These are phyloP conservation scores for Talaromyces islandicus DNA, from an alignment of 2,329 filamentous ascomycete species.

Conservation along the genomic window DNA sequence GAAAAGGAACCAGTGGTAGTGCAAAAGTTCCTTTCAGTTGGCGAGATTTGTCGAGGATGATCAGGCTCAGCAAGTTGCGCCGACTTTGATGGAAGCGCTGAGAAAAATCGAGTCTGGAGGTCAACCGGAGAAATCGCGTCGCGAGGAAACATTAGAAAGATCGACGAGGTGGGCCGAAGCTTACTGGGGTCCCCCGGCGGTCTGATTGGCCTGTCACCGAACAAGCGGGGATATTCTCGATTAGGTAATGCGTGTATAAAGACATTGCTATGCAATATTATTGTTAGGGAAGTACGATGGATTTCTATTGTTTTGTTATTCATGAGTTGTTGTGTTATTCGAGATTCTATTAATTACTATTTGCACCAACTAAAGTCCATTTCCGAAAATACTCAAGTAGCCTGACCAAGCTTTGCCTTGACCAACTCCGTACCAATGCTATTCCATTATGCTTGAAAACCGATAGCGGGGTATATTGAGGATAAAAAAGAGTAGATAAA, in stretches of 20 bases:
- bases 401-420: not conserved
- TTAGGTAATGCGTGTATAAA: not conserved
- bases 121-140: not conserved
- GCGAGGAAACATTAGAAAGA: not conserved
- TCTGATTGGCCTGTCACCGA: not conserved
- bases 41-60: not conserved
- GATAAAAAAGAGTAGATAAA: not conserved
- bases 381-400: not conserved
- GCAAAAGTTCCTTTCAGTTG: not conserved
- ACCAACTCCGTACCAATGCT: conserved; percentile 6
- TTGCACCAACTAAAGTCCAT: not conserved
- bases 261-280: not conserved
- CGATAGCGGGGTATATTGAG: not conserved
- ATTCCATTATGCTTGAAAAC: not conserved
- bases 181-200: not conserved
- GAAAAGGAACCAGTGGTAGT: not conserved
- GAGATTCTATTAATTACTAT: not conserved
- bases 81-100: not conserved
- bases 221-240: not conserved
- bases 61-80: not conserved
- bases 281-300: not conserved
- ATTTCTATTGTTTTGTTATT: not conserved
- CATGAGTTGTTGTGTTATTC: not conserved
- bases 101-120: too few relatives aligned
- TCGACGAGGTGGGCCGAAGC: not conserved